These are phyloP conservation scores for Imleria badia DNA, from an alignment of 768 basidiomycete species.

Conservation along the genomic window DNA sequence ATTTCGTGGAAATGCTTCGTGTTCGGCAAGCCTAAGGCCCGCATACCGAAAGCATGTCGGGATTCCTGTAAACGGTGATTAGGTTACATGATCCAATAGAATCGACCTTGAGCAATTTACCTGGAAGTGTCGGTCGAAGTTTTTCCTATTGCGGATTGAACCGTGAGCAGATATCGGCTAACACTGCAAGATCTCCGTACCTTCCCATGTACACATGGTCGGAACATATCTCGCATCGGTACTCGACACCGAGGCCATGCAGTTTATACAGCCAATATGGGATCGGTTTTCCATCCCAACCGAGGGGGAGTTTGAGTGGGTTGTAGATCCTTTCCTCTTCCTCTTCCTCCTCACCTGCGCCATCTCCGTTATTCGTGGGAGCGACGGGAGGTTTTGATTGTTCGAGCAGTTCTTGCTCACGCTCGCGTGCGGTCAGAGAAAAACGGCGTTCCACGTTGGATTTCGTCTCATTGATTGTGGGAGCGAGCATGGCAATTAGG, in stretches of 20 bases:
- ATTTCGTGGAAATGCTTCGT: constrained; percentile 99
- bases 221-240: constrained; percentile 96
- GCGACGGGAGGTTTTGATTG: constrained; percentile 52
- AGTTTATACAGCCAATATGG: constrained; percentile 99
- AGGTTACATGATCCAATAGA: constrained; percentile 3
- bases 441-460: constrained; percentile 95
- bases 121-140: constrained; percentile 96
- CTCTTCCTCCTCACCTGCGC: constrained; percentile 78
- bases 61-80: constrained; percentile 63
- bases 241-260: constrained; percentile 97
- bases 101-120: constrained; percentile 35
- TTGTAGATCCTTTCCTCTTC: constrained; percentile 98
- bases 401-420: constrained; percentile 90
- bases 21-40: constrained; percentile 93
- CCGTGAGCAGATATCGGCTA: constrained; percentile 15
- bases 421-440: constrained; percentile 95
- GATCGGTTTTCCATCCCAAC: constrained; percentile 99
- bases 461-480: constrained; percentile 83
- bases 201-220: constrained; percentile 97
- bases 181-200: constrained; percentile 38
- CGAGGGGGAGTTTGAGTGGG: constrained; percentile 92
- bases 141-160: constrained; percentile 59
- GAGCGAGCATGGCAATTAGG: constrained; percentile 62
- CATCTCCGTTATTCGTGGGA: constrained; percentile 42
- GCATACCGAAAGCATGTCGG: constrained; percentile 97